Evolutionary conservation across 805 yeast species (phyloP).

Genomic region (Ogataea ramenticola): DNA sequence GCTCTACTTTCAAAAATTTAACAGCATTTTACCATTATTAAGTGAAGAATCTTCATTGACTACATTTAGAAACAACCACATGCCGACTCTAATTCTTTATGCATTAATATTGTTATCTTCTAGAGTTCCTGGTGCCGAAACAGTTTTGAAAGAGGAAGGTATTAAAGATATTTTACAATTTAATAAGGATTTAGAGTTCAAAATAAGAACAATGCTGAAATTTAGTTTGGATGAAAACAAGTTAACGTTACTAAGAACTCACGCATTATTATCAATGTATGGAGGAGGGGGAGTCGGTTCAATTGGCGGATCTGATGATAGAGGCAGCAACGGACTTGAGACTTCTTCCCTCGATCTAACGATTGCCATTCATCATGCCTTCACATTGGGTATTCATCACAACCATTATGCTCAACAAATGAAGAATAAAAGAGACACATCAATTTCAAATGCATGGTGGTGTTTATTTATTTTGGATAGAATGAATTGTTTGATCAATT

Average conservation of each 20-base stretch:
- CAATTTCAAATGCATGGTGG: slow-evolving; percentile 30
- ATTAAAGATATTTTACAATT: slow-evolving; percentile 10
- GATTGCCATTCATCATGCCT: slow-evolving; percentile 31
- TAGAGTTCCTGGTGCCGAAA: slow-evolving; percentile 29
- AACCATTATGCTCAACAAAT: slow-evolving; percentile 10
- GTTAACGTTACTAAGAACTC: slow-evolving; percentile 27
- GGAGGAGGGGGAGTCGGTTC: slow-evolving; percentile 31
- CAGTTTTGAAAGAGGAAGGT: slow-evolving; percentile 18
- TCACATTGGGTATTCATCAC: slow-evolving; percentile 32
- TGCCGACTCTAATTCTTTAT: slow-evolving; percentile 34
- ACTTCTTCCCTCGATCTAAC: slow-evolving; percentile 29
- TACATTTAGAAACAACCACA: slow-evolving; percentile 25
- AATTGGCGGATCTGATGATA: slow-evolving; percentile 21
- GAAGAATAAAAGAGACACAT: slow-evolving; percentile 10
- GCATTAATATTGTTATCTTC: slow-evolving; percentile 36
- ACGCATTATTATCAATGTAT: slow-evolving; percentile 30
- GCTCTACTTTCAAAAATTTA: slow-evolving; percentile 32
- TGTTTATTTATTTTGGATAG: slow-evolving; percentile 32
- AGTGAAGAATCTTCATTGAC: slow-evolving; percentile 32
- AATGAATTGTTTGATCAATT: slow-evolving; percentile 30
- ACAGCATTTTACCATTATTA: slow-evolving; percentile 33
- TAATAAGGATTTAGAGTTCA: slow-evolving; percentile 21
- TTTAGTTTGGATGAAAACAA: slow-evolving; percentile 33
- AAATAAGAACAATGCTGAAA: slow-evolving; percentile 28
- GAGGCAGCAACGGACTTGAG: slow-evolving; percentile 14